Evolutionary conservation across 495 filamentous ascomycete species (phyloP).

Genomic region (Astrocystis sublimbata): DNA sequence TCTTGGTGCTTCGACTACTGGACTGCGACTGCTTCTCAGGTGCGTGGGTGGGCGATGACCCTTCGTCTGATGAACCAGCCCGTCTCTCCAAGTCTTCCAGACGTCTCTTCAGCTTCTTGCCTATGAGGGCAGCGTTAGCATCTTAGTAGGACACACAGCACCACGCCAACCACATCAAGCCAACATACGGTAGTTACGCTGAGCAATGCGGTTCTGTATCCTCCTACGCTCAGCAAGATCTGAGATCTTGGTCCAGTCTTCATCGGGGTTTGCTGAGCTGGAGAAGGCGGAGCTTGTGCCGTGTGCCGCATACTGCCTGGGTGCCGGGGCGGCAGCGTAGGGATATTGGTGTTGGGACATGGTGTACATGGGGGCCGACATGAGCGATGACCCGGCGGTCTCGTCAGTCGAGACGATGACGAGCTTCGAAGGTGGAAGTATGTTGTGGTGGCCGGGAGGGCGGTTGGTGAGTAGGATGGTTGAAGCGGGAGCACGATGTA

Average conservation of each 20-base stretch:
- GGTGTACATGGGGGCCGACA: slow-evolving; percentile 41
- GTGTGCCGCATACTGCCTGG: slow-evolving; percentile 66
- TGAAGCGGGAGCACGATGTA: neutral
- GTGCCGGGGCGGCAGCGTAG: slow-evolving; percentile 42
- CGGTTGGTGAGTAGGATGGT: neutral
- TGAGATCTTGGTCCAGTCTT: slow-evolving; percentile 99
- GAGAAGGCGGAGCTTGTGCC: slow-evolving; percentile 95
- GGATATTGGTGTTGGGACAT: slow-evolving; percentile 47
- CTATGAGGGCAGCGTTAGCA: slow-evolving; percentile 47
- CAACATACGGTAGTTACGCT: slow-evolving; percentile 96
- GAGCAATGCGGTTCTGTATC: slow-evolving; percentile 97
- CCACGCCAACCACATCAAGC: neutral
- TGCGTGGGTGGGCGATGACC: slow-evolving; percentile 47
- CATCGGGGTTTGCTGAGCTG: slow-evolving; percentile 91
- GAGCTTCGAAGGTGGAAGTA: neutral
- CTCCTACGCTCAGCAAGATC: slow-evolving; percentile 90
- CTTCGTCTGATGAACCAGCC: slow-evolving; percentile 78
- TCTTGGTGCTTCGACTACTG: slow-evolving; percentile 51
- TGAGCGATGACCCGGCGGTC: slow-evolving; percentile 6
- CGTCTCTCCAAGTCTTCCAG: slow-evolving; percentile 94
- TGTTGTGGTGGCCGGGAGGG: neutral
- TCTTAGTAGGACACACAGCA: neutral
- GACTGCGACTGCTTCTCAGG: slow-evolving; percentile 52
- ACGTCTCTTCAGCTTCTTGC: slow-evolving; percentile 98
- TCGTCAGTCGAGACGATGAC: neutral